Evolutionary conservation across 805 yeast species (phyloP).

Genomic region (Cephaloascus albidus): DNA sequence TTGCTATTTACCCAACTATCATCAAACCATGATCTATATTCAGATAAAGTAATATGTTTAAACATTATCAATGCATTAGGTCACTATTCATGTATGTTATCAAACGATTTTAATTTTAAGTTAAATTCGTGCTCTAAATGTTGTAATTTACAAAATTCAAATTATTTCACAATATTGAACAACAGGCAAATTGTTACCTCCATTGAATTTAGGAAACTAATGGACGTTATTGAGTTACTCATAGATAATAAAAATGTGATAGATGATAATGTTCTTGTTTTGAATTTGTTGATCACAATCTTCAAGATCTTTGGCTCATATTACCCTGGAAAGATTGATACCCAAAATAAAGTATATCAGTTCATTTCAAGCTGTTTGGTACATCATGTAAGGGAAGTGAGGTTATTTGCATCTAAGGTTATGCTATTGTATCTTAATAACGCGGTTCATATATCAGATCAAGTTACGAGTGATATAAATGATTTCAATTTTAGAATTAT

Average conservation of each 20-base stretch:
- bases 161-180: not conserved
- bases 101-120: conserved; percentile 21
- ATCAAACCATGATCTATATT: not conserved
- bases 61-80: conserved; percentile 28
- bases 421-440: conserved; percentile 43
- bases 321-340: conserved; percentile 30
- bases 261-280: conserved; percentile 13
- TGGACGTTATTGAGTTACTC: not conserved
- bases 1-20: not conserved
- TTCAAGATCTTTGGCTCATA: conserved; percentile 43
- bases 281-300: conserved; percentile 37
- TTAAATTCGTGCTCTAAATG: conserved; percentile 26
- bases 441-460: conserved; percentile 24
- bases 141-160: conserved; percentile 10
- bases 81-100: conserved; percentile 30
- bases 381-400: conserved; percentile 41
- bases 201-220: not conserved
- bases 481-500: conserved; percentile 36
- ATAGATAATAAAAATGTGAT: not conserved
- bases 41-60: not conserved
- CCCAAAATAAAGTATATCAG: conserved; percentile 16
- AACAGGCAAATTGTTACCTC: not conserved
- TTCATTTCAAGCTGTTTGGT: conserved; percentile 30
- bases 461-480: not conserved
- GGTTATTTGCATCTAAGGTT: conserved; percentile 42